Percentiles rank a stretch among this genome's conserved stretches.
Conservation (phyloP, 2,329 filamentous ascomycete genomes). For the Phyllachora maydis region DNA sequence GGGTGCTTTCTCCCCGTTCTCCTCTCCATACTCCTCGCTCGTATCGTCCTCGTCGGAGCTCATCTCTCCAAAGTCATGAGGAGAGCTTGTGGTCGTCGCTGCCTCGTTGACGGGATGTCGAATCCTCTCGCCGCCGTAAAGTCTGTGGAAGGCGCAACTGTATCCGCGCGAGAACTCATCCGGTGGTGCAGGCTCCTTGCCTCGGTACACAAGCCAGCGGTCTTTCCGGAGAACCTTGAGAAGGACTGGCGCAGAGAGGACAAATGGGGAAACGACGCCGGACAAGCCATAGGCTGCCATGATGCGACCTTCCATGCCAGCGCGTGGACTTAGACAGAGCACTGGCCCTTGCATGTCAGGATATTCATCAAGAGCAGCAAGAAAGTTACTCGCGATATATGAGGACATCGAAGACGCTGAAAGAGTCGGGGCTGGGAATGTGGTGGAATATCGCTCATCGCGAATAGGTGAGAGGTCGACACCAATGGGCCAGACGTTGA, state of each 20-base stretch:
- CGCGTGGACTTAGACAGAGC: slow-evolving; percentile 3
- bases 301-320: slow-evolving; percentile 22
- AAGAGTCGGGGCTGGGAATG: slow-evolving; percentile 2
- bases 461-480: slow-evolving; percentile 5
- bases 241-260: slow-evolving; percentile 26
- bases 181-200: slow-evolving; percentile 16
- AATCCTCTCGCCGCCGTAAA: slow-evolving; percentile 6
- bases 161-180: slow-evolving; percentile 29
- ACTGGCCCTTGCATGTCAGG: slow-evolving; percentile 1
- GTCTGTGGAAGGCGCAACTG: slow-evolving; percentile 29
- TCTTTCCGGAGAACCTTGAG: slow-evolving; percentile 23
- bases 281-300: slow-evolving; percentile 33
- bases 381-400: slow-evolving; percentile 3
- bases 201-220: slow-evolving; percentile 33
- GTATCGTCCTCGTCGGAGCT: too few species aligned
- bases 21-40: neutral
- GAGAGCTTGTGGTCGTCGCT: too few species aligned
- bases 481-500: slow-evolving; percentile 31
- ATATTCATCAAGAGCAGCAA: slow-evolving; percentile 1
- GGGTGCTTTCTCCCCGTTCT: neutral
- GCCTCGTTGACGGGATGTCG: slow-evolving; percentile 1
- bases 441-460: slow-evolving; percentile 4
- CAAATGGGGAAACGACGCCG: slow-evolving; percentile 27
- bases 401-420: slow-evolving; percentile 1
- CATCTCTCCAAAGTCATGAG: too few species aligned